phyloP scores from a whole-genome alignment of 306 rosid genomes.

The Lagenaria siceraria region DNA sequence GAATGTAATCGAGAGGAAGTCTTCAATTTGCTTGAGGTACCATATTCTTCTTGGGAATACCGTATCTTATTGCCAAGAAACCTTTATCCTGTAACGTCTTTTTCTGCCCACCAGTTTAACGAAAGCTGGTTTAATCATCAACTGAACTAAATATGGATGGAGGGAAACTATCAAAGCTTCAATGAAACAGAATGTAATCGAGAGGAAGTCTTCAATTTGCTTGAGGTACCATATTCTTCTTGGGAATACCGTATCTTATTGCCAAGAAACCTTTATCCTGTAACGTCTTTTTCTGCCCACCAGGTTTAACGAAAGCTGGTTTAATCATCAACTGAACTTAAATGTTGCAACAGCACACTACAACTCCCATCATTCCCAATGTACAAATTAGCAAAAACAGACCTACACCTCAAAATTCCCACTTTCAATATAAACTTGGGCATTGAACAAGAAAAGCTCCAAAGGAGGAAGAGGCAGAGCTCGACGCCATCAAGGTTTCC shows the following conservation, averaged over 20 bases:
- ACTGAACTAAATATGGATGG: neutral
- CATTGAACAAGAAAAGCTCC: neutral
- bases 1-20: neutral
- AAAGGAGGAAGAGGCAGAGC: slow-evolving; percentile 23
- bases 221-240: neutral
- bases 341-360: neutral
- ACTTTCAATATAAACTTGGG: neutral
- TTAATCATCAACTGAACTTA: neutral
- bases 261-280: neutral
- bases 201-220: neutral
- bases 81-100: neutral
- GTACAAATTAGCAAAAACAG: neutral
- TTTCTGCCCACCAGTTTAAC: neutral
- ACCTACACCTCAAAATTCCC: neutral
- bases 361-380: neutral
- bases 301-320: neutral
- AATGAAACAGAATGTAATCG: neutral
- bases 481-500: slow-evolving; percentile 65
- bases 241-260: neutral
- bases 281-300: neutral
- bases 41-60: neutral
- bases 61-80: neutral
- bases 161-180: neutral
- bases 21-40: neutral
- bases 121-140: neutral